These are phyloP conservation scores for Nepenthes alata DNA, from an alignment of 179 eudicot genomes.

Conservation along the genomic window DNA sequence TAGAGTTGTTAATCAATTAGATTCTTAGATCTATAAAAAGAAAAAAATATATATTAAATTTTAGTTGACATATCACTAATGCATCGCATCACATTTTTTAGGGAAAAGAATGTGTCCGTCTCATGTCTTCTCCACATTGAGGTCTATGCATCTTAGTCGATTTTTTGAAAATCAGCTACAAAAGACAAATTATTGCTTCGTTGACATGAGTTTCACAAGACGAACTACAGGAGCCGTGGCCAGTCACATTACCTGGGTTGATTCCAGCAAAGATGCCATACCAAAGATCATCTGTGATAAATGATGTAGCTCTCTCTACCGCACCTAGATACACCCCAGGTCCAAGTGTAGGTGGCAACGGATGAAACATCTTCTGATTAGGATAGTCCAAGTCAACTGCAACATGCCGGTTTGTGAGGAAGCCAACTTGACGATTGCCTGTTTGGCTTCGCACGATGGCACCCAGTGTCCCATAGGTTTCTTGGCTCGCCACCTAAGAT, in stretches of 20 bases:
- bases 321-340: conserved; percentile 95
- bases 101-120: too few species aligned
- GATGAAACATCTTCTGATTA: conserved; percentile 95
- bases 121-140: too few species aligned
- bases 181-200: too few species aligned
- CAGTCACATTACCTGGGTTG: conserved; percentile 55
- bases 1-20: too few species aligned
- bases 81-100: too few species aligned
- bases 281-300: conserved; percentile 91
- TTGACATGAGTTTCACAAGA: background rate
- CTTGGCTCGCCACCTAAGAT: conserved; percentile 82
- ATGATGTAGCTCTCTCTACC: conserved; percentile 95
- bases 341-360: conserved; percentile 91
- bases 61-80: too few species aligned
- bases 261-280: conserved; percentile 93
- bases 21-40: too few species aligned
- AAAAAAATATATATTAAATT: too few species aligned
- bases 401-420: conserved; percentile 92
- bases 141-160: too few species aligned
- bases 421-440: conserved; percentile 85
- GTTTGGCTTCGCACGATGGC: conserved; percentile 94
- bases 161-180: too few species aligned
- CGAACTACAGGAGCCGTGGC: background rate
- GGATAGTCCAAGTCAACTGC: conserved; percentile 94
- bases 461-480: conserved; percentile 93